Percentiles rank a stretch among this genome's conserved stretches.
Evolutionary conservation across 192 early-diverging fungal genomes (phyloP).

Genomic region (Mortierella claussenii): DNA sequence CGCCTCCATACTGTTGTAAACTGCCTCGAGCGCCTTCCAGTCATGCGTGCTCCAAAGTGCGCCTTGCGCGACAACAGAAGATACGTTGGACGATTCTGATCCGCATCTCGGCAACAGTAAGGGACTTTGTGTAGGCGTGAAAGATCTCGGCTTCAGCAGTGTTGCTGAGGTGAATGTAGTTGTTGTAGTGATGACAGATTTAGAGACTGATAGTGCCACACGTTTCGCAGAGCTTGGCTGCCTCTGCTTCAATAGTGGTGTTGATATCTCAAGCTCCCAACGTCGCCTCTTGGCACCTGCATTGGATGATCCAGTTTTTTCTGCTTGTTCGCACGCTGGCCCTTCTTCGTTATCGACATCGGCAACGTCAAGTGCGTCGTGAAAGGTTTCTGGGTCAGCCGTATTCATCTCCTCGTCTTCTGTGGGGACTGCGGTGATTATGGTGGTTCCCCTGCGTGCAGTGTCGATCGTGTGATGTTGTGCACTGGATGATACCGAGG

Average conservation of each 20-base stretch:
- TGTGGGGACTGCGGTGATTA: not conserved
- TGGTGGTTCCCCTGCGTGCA: not conserved
- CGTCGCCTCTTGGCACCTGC: constrained; percentile 10
- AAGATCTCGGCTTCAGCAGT: constrained; percentile 17
- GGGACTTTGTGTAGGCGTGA: constrained; percentile 5
- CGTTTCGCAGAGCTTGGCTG: constrained; percentile 15
- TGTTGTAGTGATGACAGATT: not conserved
- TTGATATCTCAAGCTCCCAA: constrained; percentile 12
- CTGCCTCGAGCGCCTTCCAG: constrained; percentile 26
- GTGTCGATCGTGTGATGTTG: not conserved
- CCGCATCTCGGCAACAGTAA: not conserved
- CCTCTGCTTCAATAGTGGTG: constrained; percentile 5
- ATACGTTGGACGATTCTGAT: constrained; percentile 3
- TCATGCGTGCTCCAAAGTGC: constrained; percentile 20
- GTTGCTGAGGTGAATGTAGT: not conserved
- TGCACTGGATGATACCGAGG: too few relatives aligned
- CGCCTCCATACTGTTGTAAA: constrained; percentile 20
- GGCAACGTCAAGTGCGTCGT: constrained; percentile 14
- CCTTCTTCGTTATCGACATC: not conserved
- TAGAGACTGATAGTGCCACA: not conserved
- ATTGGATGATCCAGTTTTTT: not conserved
- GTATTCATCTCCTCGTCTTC: constrained; percentile 5
- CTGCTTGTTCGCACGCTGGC: not conserved
- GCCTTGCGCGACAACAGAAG: not conserved
- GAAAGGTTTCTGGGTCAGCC: constrained; percentile 17